Base-by-base conservation (phyloP, 805 yeast species). In the Candida namnaoensis region DNA sequence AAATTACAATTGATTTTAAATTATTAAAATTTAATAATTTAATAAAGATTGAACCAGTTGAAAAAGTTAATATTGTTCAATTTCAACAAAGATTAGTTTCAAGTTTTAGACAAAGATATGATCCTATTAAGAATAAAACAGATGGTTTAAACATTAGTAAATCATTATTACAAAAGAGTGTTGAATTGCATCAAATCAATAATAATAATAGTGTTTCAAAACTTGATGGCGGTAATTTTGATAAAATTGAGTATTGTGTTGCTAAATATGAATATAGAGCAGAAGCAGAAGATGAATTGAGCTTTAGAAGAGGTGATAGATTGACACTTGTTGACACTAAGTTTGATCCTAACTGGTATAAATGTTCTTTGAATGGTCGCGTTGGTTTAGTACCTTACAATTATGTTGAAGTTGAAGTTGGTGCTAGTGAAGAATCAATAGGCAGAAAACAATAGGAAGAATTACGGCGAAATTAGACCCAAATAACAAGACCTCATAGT, bases 181-280 rank as follows among this genome's bases (percentile, higher is more conserved):
- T 4, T 10, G 43, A 8, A 41, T 39, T 6, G 32, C 41, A 15
- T 34, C 28, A 26, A 35, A 8, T 26, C 2, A 26, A 26, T 26
- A 10, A 7, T 26, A 26, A 26, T 26, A 26, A 26, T 7, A 14
- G 44, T 39, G n/a, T n/a, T n/a, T n/a, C n/a, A n/a, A n/a, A n/a
- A n/a, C n/a, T n/a, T n/a, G n/a, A n/a, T n/a, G n/a, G n/a, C n/a
- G n/a, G n/a, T n/a, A n/a, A n/a, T n/a, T n/a, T n/a, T n/a, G n/a
- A n/a, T n/a, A n/a, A n/a, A n/a, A n/a, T n/a, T n/a, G n/a, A n/a
- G n/a, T 40, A 41, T 28, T 68, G 74, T 47, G 52, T 52, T 37
- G 81, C 78, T 0, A 34, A 64, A 9, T 76, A 55, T 47, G 52
- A 53, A 32, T 77, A 64, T 44, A 38, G 50, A 1, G 70, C 66